These are phyloP conservation scores for Amanita subjunquillea DNA, from an alignment of 768 basidiomycete genomes.

Conservation along the genomic window DNA sequence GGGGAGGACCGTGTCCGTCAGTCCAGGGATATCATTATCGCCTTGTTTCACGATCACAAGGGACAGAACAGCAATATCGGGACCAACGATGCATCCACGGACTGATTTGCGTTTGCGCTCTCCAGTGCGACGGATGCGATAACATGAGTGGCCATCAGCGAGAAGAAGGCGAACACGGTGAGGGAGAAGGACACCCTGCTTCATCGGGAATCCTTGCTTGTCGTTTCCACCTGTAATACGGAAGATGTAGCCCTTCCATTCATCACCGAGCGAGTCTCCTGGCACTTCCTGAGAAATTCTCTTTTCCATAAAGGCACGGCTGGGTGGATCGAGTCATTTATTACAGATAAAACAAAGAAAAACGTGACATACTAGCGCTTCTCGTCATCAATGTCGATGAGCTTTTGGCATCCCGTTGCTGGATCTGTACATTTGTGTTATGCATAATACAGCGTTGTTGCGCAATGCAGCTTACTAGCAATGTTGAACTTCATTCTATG, in stretches of 20 bases:
- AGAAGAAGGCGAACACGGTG: constrained; percentile 92
- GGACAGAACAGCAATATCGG: constrained; percentile 92
- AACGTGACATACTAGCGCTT: constrained; percentile 52
- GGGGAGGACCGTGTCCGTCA: constrained; percentile 88
- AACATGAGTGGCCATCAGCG: constrained; percentile 95
- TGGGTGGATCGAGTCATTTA: constrained; percentile 17
- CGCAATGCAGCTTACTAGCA: constrained; percentile 56
- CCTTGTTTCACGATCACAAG: constrained; percentile 96
- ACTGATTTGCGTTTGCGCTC: constrained; percentile 99
- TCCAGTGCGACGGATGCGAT: constrained; percentile 82
- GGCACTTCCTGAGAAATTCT: constrained; percentile 93
- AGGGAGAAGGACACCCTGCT: constrained; percentile 95
- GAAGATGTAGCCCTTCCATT: constrained; percentile 95
- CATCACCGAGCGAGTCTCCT: constrained; percentile 84
- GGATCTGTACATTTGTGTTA: constrained; percentile 48
- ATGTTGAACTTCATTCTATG: constrained; percentile 94
- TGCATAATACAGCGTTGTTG: background rate
- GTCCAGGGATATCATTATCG: constrained; percentile 77
- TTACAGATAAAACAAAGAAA: background rate
- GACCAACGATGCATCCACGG: constrained; percentile 94
- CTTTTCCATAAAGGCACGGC: constrained; percentile 96
- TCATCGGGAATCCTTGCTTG: constrained; percentile 99
- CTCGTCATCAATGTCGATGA: constrained; percentile 90
- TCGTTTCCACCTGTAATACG: constrained; percentile 98
- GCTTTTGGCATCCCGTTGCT: constrained; percentile 96